Conservation (phyloP, 2,329 filamentous ascomycete genomes). For the Aspergillus sp. region DNA sequence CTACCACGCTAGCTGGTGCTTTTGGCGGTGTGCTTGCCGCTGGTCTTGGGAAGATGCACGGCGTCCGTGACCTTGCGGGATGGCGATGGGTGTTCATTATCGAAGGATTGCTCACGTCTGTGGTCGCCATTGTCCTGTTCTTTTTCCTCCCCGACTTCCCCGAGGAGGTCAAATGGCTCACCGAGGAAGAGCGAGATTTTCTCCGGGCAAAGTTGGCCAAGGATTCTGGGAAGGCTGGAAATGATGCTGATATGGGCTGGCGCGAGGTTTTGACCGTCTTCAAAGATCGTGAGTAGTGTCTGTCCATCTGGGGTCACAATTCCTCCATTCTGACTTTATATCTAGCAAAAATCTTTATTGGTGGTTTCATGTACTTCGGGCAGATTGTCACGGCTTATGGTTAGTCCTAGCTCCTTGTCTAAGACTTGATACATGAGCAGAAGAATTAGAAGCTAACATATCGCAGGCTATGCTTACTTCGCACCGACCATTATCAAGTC, state of each 20-base stretch:
- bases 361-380: conserved; percentile 79
- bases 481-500: conserved; percentile 68
- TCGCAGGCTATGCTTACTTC: conserved; percentile 68
- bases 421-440: background rate
- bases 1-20: conserved; percentile 60
- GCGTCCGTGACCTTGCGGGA: conserved; percentile 56
- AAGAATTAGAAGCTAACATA: conserved; percentile 7
- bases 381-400: conserved; percentile 75
- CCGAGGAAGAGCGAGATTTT: conserved; percentile 66
- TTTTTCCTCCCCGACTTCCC: conserved; percentile 74
- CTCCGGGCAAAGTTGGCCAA: conserved; percentile 65
- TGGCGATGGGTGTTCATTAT: conserved; percentile 58
- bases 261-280: conserved; percentile 63
- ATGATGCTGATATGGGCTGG: conserved; percentile 60
- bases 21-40: conserved; percentile 63
- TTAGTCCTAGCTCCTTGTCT: conserved; percentile 10
- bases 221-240: conserved; percentile 68
- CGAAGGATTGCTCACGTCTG: conserved; percentile 63
- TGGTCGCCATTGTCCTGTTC: conserved; percentile 58
- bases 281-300: conserved; percentile 57
- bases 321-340: conserved; percentile 16
- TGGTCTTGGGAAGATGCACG: conserved; percentile 60
- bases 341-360: conserved; percentile 64
- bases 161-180: conserved; percentile 71
- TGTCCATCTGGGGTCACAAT: background rate